Percentiles rank a stretch among this genome's conserved stretches.
phyloP scores from a whole-genome alignment of 108 stramenopile genomes.

The Pelagomonas calceolata region DNA sequence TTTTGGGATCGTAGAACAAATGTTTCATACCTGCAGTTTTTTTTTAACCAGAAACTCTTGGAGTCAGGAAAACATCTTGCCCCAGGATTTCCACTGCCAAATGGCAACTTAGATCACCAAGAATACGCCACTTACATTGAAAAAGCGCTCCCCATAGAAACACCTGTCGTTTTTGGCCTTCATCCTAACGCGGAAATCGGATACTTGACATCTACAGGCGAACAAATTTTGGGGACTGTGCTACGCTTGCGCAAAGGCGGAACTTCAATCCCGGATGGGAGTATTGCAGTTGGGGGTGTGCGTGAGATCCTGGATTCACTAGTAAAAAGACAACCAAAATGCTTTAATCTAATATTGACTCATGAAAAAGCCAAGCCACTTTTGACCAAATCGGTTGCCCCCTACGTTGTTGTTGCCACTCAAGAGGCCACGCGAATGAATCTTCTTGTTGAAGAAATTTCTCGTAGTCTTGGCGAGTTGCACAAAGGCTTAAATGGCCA shows the following conservation, averaged over 20 bases:
- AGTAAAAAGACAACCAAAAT: slow-evolving; percentile 33
- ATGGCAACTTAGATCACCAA: slow-evolving; percentile 21
- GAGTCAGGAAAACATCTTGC: slow-evolving; percentile 37
- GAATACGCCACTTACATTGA: slow-evolving; percentile 35
- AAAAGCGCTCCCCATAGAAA: slow-evolving; percentile 37
- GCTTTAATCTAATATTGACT: slow-evolving; percentile 39
- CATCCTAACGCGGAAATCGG: slow-evolving; percentile 57
- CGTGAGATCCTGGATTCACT: slow-evolving; percentile 27
- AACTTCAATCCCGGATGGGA: not conserved
- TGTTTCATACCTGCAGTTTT: slow-evolving; percentile 37
- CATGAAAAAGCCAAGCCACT: slow-evolving; percentile 36
- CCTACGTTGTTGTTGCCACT: slow-evolving; percentile 48
- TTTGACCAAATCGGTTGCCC: slow-evolving; percentile 31
- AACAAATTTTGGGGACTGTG: slow-evolving; percentile 33
- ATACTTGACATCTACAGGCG: slow-evolving; percentile 41
- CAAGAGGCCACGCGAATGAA: slow-evolving; percentile 57
- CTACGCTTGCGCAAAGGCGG: slow-evolving; percentile 19
- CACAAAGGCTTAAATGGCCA: slow-evolving; percentile 61
- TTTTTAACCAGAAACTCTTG: slow-evolving; percentile 6
- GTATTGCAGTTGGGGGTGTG: slow-evolving; percentile 17
- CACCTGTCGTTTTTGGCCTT: slow-evolving; percentile 48
- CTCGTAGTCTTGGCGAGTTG: slow-evolving; percentile 39
- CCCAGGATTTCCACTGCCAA: slow-evolving; percentile 44
- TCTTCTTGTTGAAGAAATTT: slow-evolving; percentile 35
- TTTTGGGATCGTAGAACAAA: slow-evolving; percentile 52